Conservation (phyloP, 305 asterid species). For the Plantago lanceolata region DNA sequence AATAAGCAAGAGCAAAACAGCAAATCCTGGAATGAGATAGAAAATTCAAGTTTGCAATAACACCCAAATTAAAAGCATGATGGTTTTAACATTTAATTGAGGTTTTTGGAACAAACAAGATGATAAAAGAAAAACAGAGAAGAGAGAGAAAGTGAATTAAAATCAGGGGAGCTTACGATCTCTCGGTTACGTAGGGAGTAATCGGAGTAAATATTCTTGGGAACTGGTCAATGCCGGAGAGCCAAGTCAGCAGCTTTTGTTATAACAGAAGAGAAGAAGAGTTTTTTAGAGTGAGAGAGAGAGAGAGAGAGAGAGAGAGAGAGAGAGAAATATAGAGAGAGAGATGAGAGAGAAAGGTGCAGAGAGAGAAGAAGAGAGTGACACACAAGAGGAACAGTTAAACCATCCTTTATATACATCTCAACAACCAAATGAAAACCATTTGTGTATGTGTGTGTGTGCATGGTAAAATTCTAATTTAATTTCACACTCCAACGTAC, state of each 20-base stretch:
- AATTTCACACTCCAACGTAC: too few relatives aligned
- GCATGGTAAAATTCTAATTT: too few relatives aligned
- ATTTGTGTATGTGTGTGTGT: too few relatives aligned
- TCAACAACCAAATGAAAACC: too few relatives aligned
- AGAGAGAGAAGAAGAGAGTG: neutral
- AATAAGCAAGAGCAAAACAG: slow-evolving; percentile 18
- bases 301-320: slow-evolving; percentile 11
- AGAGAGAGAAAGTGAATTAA: neutral
- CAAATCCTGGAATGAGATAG: slow-evolving; percentile 30
- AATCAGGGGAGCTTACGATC: slow-evolving; percentile 43
- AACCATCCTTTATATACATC: too few relatives aligned
- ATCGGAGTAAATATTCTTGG: slow-evolving; percentile 31
- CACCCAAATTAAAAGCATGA: slow-evolving; percentile 28
- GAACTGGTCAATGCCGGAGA: slow-evolving; percentile 60
- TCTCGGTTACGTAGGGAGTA: slow-evolving; percentile 19
- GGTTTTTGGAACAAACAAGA: neutral
- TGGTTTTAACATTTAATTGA: slow-evolving; percentile 24
- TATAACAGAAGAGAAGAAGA: slow-evolving; percentile 22
- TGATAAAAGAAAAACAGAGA: neutral
- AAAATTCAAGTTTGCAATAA: slow-evolving; percentile 36
- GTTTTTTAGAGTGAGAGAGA: slow-evolving; percentile 20
- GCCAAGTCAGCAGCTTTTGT: slow-evolving; percentile 43
- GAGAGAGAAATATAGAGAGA: slow-evolving; percentile 17
- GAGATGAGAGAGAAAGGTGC: neutral
- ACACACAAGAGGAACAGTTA: too few relatives aligned